A percentile compares a stretch with the other conserved stretches of the same genome.
Conservation (phyloP, 2,329 filamentous ascomycete genomes). For the Phialemoniopsis sp. region DNA sequence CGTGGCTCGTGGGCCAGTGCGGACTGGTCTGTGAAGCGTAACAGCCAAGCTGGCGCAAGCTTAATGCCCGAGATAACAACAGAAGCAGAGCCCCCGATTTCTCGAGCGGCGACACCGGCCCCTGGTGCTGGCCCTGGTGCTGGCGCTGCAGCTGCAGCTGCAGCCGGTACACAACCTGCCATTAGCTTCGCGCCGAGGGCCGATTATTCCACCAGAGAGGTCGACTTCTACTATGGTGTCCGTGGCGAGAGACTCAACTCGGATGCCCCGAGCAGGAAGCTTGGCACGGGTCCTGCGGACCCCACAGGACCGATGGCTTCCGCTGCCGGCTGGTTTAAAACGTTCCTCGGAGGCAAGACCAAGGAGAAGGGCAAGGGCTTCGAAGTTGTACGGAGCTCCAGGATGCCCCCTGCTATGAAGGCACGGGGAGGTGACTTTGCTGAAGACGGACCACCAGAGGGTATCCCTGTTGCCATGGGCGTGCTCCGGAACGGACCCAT, state of each 20-base stretch:
- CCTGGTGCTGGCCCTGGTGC: not conserved
- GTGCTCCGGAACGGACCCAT: slow-evolving; percentile 57
- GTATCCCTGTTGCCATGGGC: slow-evolving; percentile 61
- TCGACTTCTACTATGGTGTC: slow-evolving; percentile 95
- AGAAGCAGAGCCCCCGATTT: too few species aligned
- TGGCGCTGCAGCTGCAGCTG: slow-evolving; percentile 3
- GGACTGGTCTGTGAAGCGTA: slow-evolving; percentile 28
- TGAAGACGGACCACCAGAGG: slow-evolving; percentile 63
- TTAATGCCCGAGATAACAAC: too few species aligned
- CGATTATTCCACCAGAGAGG: slow-evolving; percentile 91
- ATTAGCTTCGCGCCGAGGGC: slow-evolving; percentile 55
- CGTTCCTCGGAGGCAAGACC: slow-evolving; percentile 74
- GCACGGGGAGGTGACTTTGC: slow-evolving; percentile 51
- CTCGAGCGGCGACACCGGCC: not conserved
- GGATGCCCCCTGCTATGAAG: slow-evolving; percentile 75
- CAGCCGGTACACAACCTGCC: slow-evolving; percentile 22
- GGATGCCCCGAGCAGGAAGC: slow-evolving; percentile 73
- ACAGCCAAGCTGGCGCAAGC: slow-evolving; percentile 22
- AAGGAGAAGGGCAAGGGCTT: slow-evolving; percentile 97
- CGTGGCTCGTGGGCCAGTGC: slow-evolving; percentile 30
- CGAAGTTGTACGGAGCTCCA: slow-evolving; percentile 86
- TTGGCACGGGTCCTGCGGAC: slow-evolving; percentile 92
- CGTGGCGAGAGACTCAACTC: slow-evolving; percentile 83
- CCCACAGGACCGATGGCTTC: slow-evolving; percentile 88
- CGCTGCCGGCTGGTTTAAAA: slow-evolving; percentile 84